A percentile compares a stretch with the other conserved stretches of the same genome.
Evolutionary conservation across 2,329 filamentous ascomycete species (phyloP).

Genomic region (Sporothrix variecibatus): DNA sequence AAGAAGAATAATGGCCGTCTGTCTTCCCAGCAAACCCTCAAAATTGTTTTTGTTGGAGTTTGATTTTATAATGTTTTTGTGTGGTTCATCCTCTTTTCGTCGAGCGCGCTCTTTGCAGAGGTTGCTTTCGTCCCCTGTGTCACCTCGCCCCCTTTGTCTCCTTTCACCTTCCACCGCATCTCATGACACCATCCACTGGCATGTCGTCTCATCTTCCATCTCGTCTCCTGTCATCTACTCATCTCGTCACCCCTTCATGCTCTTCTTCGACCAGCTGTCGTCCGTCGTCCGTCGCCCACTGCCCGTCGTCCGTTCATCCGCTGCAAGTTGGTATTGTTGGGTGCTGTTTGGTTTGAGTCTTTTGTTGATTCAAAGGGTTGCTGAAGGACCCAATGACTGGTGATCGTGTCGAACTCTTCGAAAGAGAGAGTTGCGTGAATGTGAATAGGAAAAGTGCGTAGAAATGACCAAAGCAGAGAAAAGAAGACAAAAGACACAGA

Average conservation of each 20-base stretch:
- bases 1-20: background rate
- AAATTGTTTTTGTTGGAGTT: background rate
- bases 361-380: background rate
- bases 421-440: too few species aligned
- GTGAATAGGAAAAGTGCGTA: background rate
- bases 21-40: background rate
- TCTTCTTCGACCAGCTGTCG: background rate
- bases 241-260: too few species aligned
- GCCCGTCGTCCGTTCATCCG: background rate
- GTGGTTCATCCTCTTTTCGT: background rate
- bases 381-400: background rate
- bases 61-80: slow-evolving; percentile 11
- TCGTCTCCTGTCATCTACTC: background rate
- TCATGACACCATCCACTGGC: background rate
- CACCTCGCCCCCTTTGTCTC: background rate
- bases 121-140: background rate
- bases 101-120: background rate
- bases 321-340: background rate
- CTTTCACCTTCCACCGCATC: background rate
- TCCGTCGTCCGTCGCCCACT: background rate
- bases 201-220: background rate
- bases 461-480: background rate
- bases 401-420: background rate
- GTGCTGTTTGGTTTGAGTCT: background rate
- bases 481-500: background rate